Evolutionary conservation across 2,329 filamentous ascomycete genomes (phyloP).

Genomic region (Chrysoporthe puriensis): DNA sequence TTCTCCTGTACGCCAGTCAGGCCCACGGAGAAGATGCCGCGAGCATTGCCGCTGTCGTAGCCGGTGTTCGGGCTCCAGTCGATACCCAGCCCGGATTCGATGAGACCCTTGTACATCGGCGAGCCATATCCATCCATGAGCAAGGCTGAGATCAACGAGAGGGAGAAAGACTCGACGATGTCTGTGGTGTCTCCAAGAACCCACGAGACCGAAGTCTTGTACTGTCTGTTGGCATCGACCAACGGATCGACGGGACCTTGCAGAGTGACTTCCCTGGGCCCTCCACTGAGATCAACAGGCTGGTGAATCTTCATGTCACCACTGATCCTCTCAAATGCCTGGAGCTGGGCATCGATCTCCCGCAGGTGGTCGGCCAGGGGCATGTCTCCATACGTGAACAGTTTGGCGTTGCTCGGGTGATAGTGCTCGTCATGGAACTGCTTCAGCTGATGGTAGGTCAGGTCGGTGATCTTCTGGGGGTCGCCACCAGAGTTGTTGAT

Average conservation of each 20-base stretch:
- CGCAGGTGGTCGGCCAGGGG: slow-evolving; percentile 78
- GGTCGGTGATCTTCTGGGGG: slow-evolving; percentile 91
- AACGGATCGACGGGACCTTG: slow-evolving; percentile 85
- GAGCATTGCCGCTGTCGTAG: slow-evolving; percentile 77
- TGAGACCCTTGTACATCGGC: slow-evolving; percentile 83
- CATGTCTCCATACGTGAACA: slow-evolving; percentile 95
- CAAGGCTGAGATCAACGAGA: slow-evolving; percentile 80
- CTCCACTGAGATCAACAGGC: slow-evolving; percentile 71
- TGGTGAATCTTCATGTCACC: slow-evolving; percentile 74
- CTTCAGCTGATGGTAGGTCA: slow-evolving; percentile 88
- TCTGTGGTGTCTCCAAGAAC: slow-evolving; percentile 81
- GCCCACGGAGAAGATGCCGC: slow-evolving; percentile 86
- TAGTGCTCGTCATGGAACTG: slow-evolving; percentile 92
- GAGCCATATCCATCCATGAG: slow-evolving; percentile 95
- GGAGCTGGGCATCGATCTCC: slow-evolving; percentile 76
- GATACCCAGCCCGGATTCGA: slow-evolving; percentile 87
- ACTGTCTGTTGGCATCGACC: slow-evolving; percentile 82
- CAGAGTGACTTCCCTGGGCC: slow-evolving; percentile 71
- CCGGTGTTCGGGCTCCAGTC: slow-evolving; percentile 96
- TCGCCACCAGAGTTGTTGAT: slow-evolving; percentile 98
- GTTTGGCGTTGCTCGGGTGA: slow-evolving; percentile 94
- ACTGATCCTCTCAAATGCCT: slow-evolving; percentile 70
- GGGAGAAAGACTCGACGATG: slow-evolving; percentile 84
- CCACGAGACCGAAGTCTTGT: slow-evolving; percentile 95
- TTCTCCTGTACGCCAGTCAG: slow-evolving; percentile 85